phyloP scores from a whole-genome alignment of 495 filamentous ascomycete genomes.

The Penicillium cosmopolitanum region DNA sequence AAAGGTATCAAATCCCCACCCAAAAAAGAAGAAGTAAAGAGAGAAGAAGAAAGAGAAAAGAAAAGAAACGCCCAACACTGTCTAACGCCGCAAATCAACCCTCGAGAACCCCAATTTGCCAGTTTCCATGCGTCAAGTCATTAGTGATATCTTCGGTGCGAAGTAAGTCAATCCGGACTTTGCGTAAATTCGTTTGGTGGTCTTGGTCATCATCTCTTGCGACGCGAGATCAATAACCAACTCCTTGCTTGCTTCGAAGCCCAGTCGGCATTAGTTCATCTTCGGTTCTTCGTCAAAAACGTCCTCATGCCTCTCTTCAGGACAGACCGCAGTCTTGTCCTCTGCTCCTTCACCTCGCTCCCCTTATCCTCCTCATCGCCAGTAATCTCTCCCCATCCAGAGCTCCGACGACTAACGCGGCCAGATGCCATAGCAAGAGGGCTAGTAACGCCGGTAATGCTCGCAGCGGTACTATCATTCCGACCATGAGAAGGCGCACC shows the following conservation, averaged over 20 bases:
- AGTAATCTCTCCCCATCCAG: conserved; percentile 62
- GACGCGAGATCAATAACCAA: background rate
- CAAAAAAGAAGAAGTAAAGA: conserved; percentile 16
- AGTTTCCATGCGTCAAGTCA: conserved; percentile 31
- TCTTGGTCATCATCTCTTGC: conserved; percentile 9
- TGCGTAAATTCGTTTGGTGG: conserved; percentile 26
- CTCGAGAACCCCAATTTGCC: conserved; percentile 16
- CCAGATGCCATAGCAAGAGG: conserved; percentile 56
- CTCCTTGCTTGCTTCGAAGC: background rate
- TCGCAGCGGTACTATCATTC: conserved; percentile 81
- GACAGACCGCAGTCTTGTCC: conserved; percentile 19
- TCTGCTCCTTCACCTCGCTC: conserved; percentile 19
- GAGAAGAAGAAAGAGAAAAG: conserved; percentile 3
- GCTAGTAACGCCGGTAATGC: conserved; percentile 66
- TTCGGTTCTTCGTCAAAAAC: conserved; percentile 18
- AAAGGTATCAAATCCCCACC: conserved; percentile 34
- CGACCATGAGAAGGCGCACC: conserved; percentile 74
- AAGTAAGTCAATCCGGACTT: conserved; percentile 6
- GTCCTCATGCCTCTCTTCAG: conserved; percentile 7
- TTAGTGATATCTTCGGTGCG: conserved; percentile 22
- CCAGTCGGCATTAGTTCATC: conserved; percentile 10
- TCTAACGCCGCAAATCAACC: conserved; percentile 23
- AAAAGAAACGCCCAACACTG: background rate
- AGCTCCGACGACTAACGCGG: conserved; percentile 63
- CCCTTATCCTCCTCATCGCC: conserved; percentile 45